A percentile compares a stretch with the other conserved stretches of the same genome.
phyloP scores from a whole-genome alignment of 768 basidiomycete genomes.

The Russula emetica region DNA sequence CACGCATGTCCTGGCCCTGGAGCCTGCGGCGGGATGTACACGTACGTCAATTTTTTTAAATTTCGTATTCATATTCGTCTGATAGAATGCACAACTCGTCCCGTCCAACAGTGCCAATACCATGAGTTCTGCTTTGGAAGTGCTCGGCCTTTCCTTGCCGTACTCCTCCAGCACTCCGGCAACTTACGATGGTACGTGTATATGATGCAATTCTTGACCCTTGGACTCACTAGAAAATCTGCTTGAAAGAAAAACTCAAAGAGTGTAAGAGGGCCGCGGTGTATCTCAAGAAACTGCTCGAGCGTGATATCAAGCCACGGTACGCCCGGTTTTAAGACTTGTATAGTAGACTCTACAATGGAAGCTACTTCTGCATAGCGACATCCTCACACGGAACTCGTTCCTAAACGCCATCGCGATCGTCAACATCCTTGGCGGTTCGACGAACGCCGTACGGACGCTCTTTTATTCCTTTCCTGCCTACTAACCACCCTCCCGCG shows the following conservation, averaged over 20 bases:
- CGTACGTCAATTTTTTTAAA: constrained; percentile 39
- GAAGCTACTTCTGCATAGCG: constrained; percentile 34
- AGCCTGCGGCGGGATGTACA: constrained; percentile 87
- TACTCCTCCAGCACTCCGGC: constrained; percentile 81
- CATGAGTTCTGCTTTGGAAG: constrained; percentile 82
- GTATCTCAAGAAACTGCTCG: constrained; percentile 70
- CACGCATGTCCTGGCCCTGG: constrained; percentile 84
- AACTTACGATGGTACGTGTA: constrained; percentile 53
- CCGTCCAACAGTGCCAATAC: constrained; percentile 61
- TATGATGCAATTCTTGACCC: background rate
- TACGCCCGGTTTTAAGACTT: constrained; percentile 28
- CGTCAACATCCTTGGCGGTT: constrained; percentile 77
- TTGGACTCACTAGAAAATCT: background rate
- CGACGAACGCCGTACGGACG: constrained; percentile 68
- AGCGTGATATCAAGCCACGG: constrained; percentile 79
- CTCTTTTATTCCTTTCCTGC: background rate
- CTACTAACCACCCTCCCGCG: background rate
- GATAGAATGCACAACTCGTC: background rate
- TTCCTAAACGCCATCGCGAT: constrained; percentile 84
- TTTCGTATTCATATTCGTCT: background rate
- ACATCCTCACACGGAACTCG: constrained; percentile 62
- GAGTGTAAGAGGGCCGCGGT: constrained; percentile 77
- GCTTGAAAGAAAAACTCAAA: constrained; percentile 61
- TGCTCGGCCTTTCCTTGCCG: constrained; percentile 79
- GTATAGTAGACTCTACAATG: background rate